These are phyloP conservation scores for Candida ovalis DNA, from an alignment of 805 yeast species.

Conservation along the genomic window DNA sequence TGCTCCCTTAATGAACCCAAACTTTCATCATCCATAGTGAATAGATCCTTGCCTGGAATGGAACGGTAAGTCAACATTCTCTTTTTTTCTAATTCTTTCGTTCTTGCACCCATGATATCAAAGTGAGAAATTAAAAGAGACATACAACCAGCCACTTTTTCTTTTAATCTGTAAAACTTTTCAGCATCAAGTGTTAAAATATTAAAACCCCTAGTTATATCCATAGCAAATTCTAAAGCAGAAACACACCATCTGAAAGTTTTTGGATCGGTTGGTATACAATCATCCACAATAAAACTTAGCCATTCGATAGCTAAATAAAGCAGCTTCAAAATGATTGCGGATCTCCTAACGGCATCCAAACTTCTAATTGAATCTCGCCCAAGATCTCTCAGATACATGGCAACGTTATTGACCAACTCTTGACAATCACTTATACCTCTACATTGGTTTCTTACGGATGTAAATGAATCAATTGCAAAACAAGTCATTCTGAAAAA, in stretches of 20 bases:
- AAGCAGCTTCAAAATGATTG: constrained; percentile 67
- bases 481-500: constrained; percentile 66
- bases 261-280: constrained; percentile 84
- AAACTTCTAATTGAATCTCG: constrained; percentile 62
- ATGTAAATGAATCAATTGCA: constrained; percentile 57
- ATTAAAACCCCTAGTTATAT: constrained; percentile 85
- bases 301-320: constrained; percentile 86
- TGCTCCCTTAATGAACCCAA: constrained; percentile 60
- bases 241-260: constrained; percentile 96
- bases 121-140: constrained; percentile 90
- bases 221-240: constrained; percentile 95
- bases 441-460: constrained; percentile 49
- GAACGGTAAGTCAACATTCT: constrained; percentile 51
- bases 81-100: constrained; percentile 62
- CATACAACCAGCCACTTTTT: constrained; percentile 92
- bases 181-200: constrained; percentile 75
- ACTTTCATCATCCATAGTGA: constrained; percentile 50
- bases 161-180: constrained; percentile 66
- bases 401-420: constrained; percentile 65
- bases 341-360: constrained; percentile 62
- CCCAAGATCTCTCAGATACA: constrained; percentile 79
- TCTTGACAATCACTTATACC: constrained; percentile 68
- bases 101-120: constrained; percentile 97
- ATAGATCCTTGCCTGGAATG: constrained; percentile 47
- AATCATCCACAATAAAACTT: constrained; percentile 87